Evolutionary conservation across 139 green algal species (phyloP), one percentile per base, ranked within the genome.

Genomic region (Desmodesmus armatus): DNA sequence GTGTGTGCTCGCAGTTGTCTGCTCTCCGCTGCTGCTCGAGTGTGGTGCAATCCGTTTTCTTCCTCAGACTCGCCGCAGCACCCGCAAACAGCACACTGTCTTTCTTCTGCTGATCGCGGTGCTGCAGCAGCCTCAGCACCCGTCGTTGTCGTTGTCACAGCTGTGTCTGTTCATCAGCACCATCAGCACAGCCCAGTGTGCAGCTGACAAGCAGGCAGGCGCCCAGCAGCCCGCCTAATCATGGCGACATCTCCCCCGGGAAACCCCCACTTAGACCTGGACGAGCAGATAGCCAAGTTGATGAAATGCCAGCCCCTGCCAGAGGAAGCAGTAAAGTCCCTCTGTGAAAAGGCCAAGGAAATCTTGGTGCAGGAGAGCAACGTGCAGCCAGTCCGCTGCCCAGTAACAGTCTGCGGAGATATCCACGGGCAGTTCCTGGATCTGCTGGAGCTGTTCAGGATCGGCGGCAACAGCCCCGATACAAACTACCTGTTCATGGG

Each of bases 401-500:
- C 97, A 3, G 97, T 99, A 41, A 99, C 97, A 53, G 94, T 99
- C 0, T 99, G 98, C 77, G 97, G 97, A 11, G 97, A 99, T 88
- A 97, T 99, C 39, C 97, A 99, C 81, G 97, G 97, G 23, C 97
- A 99, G 93, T 98, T 99, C 83, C 94, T 98, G 71, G 97, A 99
- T 88, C 85, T 99, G 71, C 78, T 99, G 75, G 96, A 98, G 88
- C 93, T 99, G 33, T 98, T 99, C 80, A 89, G 92, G 39, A 98
- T 98, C n/a, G 97, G 96, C 21, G 97, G 97, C 67, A 94, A 96
- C 71, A 94, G 91, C 77, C 97, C 97, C 0, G 97, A 99, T 88
- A 99, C 97, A 11, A 99, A 99, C 90, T 99, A 99, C 79, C 88
- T 99, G 33, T 99, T 99, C 89, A 98, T 99, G 96, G 97, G 97